Conservation (phyloP, 2,329 filamentous ascomycete genomes). For the Seiridium unicorne region DNA sequence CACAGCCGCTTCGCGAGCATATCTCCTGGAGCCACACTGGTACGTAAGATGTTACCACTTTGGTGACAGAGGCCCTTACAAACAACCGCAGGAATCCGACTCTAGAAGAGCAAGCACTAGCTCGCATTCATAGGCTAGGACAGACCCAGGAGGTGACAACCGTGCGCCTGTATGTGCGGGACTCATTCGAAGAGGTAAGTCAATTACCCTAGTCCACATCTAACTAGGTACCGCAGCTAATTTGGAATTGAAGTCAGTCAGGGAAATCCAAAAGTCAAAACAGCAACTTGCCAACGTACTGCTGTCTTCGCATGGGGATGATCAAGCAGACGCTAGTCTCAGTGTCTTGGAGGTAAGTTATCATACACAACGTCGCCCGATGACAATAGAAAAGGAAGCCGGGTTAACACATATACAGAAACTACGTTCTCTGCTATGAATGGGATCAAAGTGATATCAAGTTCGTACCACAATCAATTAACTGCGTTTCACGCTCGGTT, state of each 20-base stretch:
- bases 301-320: neutral
- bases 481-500: too few species aligned
- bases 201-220: rapidly evolving
- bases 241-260: neutral
- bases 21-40: slow-evolving; percentile 51
- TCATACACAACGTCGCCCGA: neutral
- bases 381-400: rapidly evolving
- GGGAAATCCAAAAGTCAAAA: neutral
- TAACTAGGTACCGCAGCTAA: neutral
- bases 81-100: slow-evolving; percentile 35
- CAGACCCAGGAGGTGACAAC: slow-evolving; percentile 34
- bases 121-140: slow-evolving; percentile 34
- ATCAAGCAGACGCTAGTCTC: neutral
- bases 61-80: neutral
- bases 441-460: too few species aligned
- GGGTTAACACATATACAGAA: neutral
- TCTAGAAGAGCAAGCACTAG: slow-evolving; percentile 41
- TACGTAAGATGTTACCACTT: slow-evolving; percentile 12
- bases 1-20: slow-evolving; percentile 43
- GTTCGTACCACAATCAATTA: too few species aligned
- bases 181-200: slow-evolving; percentile 36
- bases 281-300: neutral
- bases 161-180: slow-evolving; percentile 33
- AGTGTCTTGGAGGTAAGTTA: neutral
- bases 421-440: neutral